phyloP scores from a whole-genome alignment of 2,329 filamentous ascomycete species.

The Coniochaeta ligniaria region DNA sequence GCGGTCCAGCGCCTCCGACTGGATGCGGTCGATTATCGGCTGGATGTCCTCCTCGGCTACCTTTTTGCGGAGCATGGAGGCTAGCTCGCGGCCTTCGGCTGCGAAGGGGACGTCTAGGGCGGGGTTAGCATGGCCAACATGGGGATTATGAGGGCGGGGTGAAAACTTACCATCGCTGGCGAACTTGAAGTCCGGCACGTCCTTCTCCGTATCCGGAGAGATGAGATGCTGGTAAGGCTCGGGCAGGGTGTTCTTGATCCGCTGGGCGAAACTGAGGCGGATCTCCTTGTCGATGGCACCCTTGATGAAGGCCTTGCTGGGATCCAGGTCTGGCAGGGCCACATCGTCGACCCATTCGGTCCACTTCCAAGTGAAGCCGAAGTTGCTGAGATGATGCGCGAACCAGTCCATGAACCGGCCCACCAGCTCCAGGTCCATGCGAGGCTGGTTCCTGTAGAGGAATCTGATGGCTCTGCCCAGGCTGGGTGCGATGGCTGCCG shows the following conservation, averaged over 20 bases:
- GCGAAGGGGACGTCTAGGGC: conserved; percentile 68
- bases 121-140: neutral
- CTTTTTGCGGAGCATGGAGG: conserved; percentile 74
- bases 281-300: conserved; percentile 95
- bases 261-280: conserved; percentile 88
- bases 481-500: conserved; percentile 91
- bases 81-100: conserved; percentile 75
- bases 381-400: conserved; percentile 94
- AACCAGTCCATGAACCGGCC: conserved; percentile 97
- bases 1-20: conserved; percentile 64
- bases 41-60: conserved; percentile 82
- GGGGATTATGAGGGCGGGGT: too few species aligned
- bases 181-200: conserved; percentile 95
- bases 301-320: conserved; percentile 87
- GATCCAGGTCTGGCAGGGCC: conserved; percentile 66
- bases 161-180: conserved; percentile 64
- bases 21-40: conserved; percentile 70
- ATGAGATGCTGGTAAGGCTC: conserved; percentile 79
- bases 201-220: conserved; percentile 81
- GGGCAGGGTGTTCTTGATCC: conserved; percentile 89
- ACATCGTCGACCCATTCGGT: conserved; percentile 92
- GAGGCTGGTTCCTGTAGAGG: conserved; percentile 74
- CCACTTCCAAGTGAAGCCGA: conserved; percentile 99
- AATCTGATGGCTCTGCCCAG: conserved; percentile 88
- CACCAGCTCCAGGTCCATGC: conserved; percentile 78